Base-by-base conservation (phyloP, 164 flowering plant genomes). In the Stephania cephalantha region DNA sequence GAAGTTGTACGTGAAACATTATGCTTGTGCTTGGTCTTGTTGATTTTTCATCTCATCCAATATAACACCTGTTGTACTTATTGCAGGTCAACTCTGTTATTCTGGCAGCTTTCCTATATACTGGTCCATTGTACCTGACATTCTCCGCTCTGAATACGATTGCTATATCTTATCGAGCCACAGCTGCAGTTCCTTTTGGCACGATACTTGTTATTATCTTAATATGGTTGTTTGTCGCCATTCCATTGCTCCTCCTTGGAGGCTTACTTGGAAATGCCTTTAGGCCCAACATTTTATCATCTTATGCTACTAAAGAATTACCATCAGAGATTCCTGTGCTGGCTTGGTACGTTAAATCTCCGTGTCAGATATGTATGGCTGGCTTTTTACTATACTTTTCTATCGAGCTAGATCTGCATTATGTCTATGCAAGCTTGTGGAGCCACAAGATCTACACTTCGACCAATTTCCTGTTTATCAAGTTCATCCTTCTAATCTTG, bases 161-260 rank as follows among this genome's bases (percentile, higher is more conserved):
- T 73, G 88, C 96, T 35, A 71, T 83, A 66, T 82, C 83, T 61
- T 83, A 85, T 78, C 85, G 88, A 42, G 84, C 89, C n/a, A 91
- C 91, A 52, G 81, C 91, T 78, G 93, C 97, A 55, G 86, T 91
- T 76, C 97, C 98, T 58, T 83, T 91, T 74, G 90, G 97, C 79
- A 88, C 92, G 70, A 85, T 90, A 69, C 8, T 85, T 1, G 83
- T 83, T 55, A 73, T 91, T 73, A 44, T 89, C 67, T 83, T 89
- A 50, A 30, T 90, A 25, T 89, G 81, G 82, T 52, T 64, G 31
- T 75, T 89, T 68, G 35, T 89, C 53, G 55, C 83, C 13, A 73
- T 86, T 73, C 97, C 97, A 68, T 80, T 94, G 81, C 89, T 91
- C 71, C 75, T 75, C n/a, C 78, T 86, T 71, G 98, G 98, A 64